These are phyloP conservation scores for Panaeolus papilionaceus DNA, from an alignment of 768 basidiomycete species.

Conservation along the genomic window DNA sequence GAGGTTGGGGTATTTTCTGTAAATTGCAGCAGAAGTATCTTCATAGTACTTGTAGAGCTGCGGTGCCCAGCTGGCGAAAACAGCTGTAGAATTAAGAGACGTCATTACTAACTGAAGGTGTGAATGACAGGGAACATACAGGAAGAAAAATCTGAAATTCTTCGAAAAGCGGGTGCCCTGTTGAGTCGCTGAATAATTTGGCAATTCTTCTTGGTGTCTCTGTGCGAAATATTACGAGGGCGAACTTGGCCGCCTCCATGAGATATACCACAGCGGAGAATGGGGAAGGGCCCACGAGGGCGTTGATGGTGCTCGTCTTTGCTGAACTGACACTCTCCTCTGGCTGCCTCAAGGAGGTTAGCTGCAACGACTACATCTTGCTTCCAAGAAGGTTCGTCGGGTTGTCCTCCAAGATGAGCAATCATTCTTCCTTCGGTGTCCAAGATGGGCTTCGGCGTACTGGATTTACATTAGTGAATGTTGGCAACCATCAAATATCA, in stretches of 20 bases:
- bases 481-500: background rate
- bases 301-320: background rate
- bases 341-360: background rate
- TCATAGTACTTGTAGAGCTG: slow-evolving; percentile 2
- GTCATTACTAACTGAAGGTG: no score
- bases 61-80: slow-evolving; percentile 5
- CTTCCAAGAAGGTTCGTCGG: background rate
- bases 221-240: background rate
- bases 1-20: background rate
- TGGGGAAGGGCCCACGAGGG: slow-evolving; percentile 15
- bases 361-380: background rate
- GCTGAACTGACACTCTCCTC: background rate
- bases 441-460: slow-evolving; percentile 11
- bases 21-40: background rate
- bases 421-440: slow-evolving; percentile 7
- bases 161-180: background rate
- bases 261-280: slow-evolving; percentile 21
- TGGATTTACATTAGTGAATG: background rate
- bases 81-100: background rate
- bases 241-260: slow-evolving; percentile 22
- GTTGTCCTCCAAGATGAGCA: slow-evolving; percentile 14
- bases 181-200: background rate
- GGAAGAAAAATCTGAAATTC: background rate
- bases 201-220: background rate
- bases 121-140: background rate